phyloP scores from a whole-genome alignment of 495 filamentous ascomycete species.

The Lepidopterella palustris region DNA sequence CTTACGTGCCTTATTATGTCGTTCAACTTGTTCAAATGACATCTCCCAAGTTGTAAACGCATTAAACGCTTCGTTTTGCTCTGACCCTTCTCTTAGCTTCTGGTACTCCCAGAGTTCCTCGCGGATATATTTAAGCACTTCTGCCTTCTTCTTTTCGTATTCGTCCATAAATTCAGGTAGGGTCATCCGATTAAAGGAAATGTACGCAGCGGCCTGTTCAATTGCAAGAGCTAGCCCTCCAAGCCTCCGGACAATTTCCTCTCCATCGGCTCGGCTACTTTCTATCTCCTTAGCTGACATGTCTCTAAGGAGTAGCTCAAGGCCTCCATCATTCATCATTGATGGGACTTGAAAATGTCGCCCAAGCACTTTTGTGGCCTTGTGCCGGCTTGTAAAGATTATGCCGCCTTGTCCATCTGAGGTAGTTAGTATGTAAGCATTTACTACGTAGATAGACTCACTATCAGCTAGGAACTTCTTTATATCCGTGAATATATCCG shows the following conservation, averaged over 20 bases:
- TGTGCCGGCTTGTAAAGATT: constrained; percentile 1
- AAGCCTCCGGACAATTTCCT: constrained; percentile 25
- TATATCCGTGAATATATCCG: constrained; percentile 24
- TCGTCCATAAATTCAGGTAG: constrained; percentile 22
- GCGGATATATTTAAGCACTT: constrained; percentile 27
- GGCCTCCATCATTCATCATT: constrained; percentile 17
- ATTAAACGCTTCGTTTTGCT: constrained; percentile 17
- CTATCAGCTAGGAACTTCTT: constrained; percentile 20
- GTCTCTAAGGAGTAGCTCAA: constrained; percentile 28
- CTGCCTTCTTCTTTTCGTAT: constrained; percentile 28
- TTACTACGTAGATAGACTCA: constrained; percentile 10
- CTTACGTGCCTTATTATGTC: neutral
- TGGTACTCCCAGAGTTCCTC: constrained; percentile 26
- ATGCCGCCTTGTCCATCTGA: constrained; percentile 19
- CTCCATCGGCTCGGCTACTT: constrained; percentile 11
- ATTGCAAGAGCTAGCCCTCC: constrained; percentile 32
- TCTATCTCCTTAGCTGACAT: constrained; percentile 3
- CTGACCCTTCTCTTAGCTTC: constrained; percentile 5
- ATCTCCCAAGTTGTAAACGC: constrained; percentile 38
- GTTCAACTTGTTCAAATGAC: constrained; percentile 28
- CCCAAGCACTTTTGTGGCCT: constrained; percentile 2
- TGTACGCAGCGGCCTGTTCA: constrained; percentile 35
- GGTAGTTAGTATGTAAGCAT: constrained; percentile 5
- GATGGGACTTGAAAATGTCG: neutral
- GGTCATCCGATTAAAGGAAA: constrained; percentile 11